Conservation (phyloP, 2,329 filamentous ascomycete genomes). For the Macrophomina tecta region DNA sequence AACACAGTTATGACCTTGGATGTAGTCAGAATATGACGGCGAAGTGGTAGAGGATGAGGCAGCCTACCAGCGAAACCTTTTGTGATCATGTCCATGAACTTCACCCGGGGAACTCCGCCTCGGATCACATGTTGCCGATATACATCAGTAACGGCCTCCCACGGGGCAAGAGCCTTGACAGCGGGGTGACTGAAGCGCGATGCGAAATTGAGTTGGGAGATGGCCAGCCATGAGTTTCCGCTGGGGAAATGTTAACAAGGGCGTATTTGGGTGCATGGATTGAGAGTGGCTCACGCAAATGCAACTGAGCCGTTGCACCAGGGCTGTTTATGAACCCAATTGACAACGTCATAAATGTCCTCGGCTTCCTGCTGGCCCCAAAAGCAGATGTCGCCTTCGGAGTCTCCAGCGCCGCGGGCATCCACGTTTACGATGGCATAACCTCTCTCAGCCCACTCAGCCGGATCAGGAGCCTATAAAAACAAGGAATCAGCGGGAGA, state of each 20-base stretch:
- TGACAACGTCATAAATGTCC: slow-evolving; percentile 55
- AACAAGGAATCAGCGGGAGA: not conserved
- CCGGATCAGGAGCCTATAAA: slow-evolving; percentile 47
- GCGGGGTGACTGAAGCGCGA: slow-evolving; percentile 24
- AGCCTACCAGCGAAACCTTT: slow-evolving; percentile 7
- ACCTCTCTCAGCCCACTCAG: slow-evolving; percentile 41
- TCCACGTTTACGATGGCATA: slow-evolving; percentile 47
- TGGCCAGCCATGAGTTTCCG: slow-evolving; percentile 54
- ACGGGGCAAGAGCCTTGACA: slow-evolving; percentile 23
- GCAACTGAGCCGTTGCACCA: slow-evolving; percentile 56
- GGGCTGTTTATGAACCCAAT: slow-evolving; percentile 47
- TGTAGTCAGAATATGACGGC: not conserved
- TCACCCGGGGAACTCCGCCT: slow-evolving; percentile 29
- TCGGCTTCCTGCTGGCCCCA: slow-evolving; percentile 45
- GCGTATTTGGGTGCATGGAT: too few species aligned
- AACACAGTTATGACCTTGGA: slow-evolving; percentile 29
- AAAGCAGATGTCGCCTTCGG: slow-evolving; percentile 39
- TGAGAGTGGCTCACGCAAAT: slow-evolving; percentile 37
- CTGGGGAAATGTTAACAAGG: slow-evolving; percentile 1
- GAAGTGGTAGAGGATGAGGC: too few species aligned
- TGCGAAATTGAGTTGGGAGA: slow-evolving; percentile 39
- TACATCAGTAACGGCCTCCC: slow-evolving; percentile 26
- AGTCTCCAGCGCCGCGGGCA: slow-evolving; percentile 40
- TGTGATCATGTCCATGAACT: slow-evolving; percentile 28
- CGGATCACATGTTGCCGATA: slow-evolving; percentile 32